These are phyloP conservation scores for Aspergillus novofumigatus DNA, from an alignment of 2,329 filamentous ascomycete genomes.

Conservation along the genomic window DNA sequence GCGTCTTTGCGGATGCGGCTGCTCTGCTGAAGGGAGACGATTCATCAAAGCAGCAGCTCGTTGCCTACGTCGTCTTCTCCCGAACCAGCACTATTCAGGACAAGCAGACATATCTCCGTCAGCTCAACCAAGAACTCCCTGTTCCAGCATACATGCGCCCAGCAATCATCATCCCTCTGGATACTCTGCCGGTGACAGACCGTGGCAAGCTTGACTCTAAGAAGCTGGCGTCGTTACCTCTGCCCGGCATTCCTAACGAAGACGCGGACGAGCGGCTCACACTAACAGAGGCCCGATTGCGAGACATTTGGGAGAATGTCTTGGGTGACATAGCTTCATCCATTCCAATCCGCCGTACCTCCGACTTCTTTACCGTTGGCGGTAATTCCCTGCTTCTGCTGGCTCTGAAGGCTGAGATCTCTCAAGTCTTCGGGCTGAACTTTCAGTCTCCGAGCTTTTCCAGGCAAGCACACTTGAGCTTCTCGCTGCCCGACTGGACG, in stretches of 20 bases:
- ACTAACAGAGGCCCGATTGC: conserved; percentile 3
- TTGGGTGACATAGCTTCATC: not conserved
- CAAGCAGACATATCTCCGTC: conserved; percentile 3
- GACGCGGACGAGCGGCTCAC: conserved; percentile 1
- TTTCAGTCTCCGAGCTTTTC: conserved; percentile 39
- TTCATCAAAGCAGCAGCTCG: conserved; percentile 1
- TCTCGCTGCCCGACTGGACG: conserved; percentile 37
- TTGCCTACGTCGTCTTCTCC: conserved; percentile 5
- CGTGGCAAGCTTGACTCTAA: conserved; percentile 4
- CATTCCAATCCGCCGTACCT: not conserved
- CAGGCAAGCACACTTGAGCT: conserved; percentile 32
- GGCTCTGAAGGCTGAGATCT: conserved; percentile 35
- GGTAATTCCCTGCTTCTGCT: conserved; percentile 28
- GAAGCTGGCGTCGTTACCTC: conserved; percentile 5
- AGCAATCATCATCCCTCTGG: conserved; percentile 1
- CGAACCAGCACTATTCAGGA: conserved; percentile 1
- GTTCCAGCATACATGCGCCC: conserved; percentile 5
- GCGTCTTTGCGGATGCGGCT: conserved; percentile 3
- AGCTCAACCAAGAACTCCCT: conserved; percentile 3
- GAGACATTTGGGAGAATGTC: conserved; percentile 6
- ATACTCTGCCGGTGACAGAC: conserved; percentile 2
- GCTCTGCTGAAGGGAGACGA: not conserved
- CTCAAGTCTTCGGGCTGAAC: conserved; percentile 24
- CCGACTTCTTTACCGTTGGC: conserved; percentile 23
- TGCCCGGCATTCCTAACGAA: conserved; percentile 3